Evolutionary conservation across 345 rosid species (phyloP).

Genomic region (Euphorbia lathyris): DNA sequence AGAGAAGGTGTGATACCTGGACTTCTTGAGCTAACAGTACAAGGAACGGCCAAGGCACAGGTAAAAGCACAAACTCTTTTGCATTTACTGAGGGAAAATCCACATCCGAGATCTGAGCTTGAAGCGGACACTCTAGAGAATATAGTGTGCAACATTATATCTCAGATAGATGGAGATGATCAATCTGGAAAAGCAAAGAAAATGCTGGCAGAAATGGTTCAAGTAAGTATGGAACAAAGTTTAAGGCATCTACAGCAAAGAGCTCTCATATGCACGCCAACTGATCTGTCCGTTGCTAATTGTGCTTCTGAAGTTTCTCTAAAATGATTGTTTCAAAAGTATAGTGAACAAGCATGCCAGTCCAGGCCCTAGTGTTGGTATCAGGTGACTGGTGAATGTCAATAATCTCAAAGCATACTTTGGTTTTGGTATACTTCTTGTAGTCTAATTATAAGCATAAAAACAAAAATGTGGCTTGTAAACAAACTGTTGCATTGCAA

Average conservation of each 20-base stretch:
- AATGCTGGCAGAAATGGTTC: slow-evolving; percentile 97
- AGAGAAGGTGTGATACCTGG: slow-evolving; percentile 98
- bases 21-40: slow-evolving; percentile 91
- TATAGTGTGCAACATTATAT: slow-evolving; percentile 84
- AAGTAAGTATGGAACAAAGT: slow-evolving; percentile 98
- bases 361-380: slow-evolving; percentile 67
- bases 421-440: slow-evolving; percentile 18
- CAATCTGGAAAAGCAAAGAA: slow-evolving; percentile 89
- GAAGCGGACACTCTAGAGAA: slow-evolving; percentile 82
- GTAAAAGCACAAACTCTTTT: slow-evolving; percentile 70
- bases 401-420: slow-evolving; percentile 24
- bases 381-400: slow-evolving; percentile 68
- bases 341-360: slow-evolving; percentile 56
- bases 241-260: slow-evolving; percentile 90
- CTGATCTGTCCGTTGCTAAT: slow-evolving; percentile 53
- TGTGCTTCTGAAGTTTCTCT: slow-evolving; percentile 52
- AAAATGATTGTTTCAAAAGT: slow-evolving; percentile 32
- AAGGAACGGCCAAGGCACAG: slow-evolving; percentile 84
- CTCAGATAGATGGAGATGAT: slow-evolving; percentile 85
- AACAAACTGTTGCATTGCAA: slow-evolving; percentile 29
- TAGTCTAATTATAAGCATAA: slow-evolving; percentile 8
- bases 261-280: slow-evolving; percentile 71
- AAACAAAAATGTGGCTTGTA: slow-evolving; percentile 28
- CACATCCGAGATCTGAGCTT: slow-evolving; percentile 64
- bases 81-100: slow-evolving; percentile 68